Percentiles rank a stretch among this genome's conserved stretches.
phyloP scores from a whole-genome alignment of 2,329 filamentous ascomycete genomes.

The Emmonsiellopsis sp. region DNA sequence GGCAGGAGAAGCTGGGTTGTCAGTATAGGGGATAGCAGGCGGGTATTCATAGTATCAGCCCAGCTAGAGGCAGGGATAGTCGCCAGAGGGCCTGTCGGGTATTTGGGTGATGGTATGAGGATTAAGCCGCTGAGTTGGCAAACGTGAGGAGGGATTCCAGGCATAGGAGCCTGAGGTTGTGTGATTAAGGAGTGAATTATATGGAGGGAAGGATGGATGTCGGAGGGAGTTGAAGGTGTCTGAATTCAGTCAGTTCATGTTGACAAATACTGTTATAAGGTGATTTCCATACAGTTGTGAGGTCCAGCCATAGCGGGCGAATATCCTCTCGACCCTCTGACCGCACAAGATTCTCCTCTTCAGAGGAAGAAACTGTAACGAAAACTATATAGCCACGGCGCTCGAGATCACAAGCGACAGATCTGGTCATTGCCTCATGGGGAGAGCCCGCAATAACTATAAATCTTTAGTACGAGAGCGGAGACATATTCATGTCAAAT shows the following conservation, averaged over 20 bases:
- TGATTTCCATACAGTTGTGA: slow-evolving; percentile 42
- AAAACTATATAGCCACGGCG: slow-evolving; percentile 88
- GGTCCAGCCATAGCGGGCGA: slow-evolving; percentile 69
- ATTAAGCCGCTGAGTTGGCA: slow-evolving; percentile 71
- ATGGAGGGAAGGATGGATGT: slow-evolving; percentile 56
- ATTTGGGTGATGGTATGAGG: slow-evolving; percentile 68
- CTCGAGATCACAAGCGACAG: slow-evolving; percentile 77
- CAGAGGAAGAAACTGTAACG: slow-evolving; percentile 71
- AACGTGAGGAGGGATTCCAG: slow-evolving; percentile 65
- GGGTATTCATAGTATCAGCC: slow-evolving; percentile 84
- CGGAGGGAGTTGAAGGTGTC: slow-evolving; percentile 50
- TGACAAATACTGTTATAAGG: not conserved
- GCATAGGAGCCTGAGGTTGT: slow-evolving; percentile 64
- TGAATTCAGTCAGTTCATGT: slow-evolving; percentile 24
- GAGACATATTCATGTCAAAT: not conserved
- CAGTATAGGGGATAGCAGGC: slow-evolving; percentile 79
- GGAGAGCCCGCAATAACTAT: slow-evolving; percentile 81
- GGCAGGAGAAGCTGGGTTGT: slow-evolving; percentile 85
- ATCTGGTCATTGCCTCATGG: slow-evolving; percentile 71
- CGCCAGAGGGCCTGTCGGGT: slow-evolving; percentile 73
- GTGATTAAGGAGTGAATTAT: slow-evolving; percentile 63
- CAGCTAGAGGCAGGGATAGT: slow-evolving; percentile 76
- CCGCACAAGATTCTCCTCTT: slow-evolving; percentile 74
- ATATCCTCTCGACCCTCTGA: slow-evolving; percentile 72
- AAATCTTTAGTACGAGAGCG: slow-evolving; percentile 6